phyloP scores from a whole-genome alignment of 352 stramenopile species.

The Pythium brachiatum region DNA sequence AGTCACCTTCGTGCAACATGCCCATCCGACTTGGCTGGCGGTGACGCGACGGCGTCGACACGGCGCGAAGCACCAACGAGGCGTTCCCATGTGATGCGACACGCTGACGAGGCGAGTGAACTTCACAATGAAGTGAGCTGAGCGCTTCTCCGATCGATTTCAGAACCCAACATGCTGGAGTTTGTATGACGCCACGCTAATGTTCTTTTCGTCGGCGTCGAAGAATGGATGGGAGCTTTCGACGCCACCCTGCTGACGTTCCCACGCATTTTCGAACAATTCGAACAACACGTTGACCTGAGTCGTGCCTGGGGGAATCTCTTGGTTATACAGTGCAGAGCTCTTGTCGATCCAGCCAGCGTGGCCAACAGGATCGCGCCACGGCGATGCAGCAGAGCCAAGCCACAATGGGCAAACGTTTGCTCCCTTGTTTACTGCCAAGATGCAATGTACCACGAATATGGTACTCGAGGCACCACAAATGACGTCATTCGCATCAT shows the following conservation, averaged over 20 bases:
- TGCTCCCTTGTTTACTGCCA: background rate
- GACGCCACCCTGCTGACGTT: no score
- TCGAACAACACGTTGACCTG: no score
- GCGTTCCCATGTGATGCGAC: background rate
- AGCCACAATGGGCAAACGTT: no score
- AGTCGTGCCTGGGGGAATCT: background rate
- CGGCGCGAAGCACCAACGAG: no score
- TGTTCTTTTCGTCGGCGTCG: no score
- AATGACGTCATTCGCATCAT: conserved; percentile 16
- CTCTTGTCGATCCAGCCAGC: background rate
- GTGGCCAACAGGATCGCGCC: background rate
- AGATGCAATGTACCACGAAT: background rate
- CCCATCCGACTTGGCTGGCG: background rate
- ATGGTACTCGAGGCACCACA: background rate
- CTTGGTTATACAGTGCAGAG: background rate
- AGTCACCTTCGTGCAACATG: conserved; percentile 4
- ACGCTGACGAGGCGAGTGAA: no score
- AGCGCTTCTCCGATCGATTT: no score
- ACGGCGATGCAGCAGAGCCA: background rate
- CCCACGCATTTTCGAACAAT: no score
- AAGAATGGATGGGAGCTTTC: no score
- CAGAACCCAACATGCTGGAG: no score
- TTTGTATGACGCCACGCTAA: no score
- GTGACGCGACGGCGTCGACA: background rate
- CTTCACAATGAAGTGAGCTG: no score